Evolutionary conservation across 371 early-diverging fungal species (phyloP), one percentile per base, ranked within the genome.

Genomic region (Gilbertella persicaria): DNA sequence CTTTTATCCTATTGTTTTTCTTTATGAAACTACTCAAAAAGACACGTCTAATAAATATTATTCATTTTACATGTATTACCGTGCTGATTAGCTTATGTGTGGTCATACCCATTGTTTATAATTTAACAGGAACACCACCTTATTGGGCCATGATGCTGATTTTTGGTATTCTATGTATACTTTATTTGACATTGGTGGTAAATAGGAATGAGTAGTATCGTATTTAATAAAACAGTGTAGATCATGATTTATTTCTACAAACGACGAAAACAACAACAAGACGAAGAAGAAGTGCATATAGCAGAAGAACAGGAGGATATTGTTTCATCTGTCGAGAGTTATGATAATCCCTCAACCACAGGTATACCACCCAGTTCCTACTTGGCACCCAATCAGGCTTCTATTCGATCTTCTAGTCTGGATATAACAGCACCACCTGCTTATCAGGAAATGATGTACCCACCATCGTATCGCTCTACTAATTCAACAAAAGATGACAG

Each of bases 381-480:
- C 13, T 30, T 57, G 8, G 44, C 57, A 16, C 57, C 57, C 4
- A 28, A 33, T 21, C 50, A 50, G 20, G 44, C 57, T 0, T 57
- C 57, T 1, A 57, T 50, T 7, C 50, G 57, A 44, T 57, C 57
- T 7, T 53, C 53, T 5, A 53, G 53, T 37, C 26, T 53, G 19
- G 57, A 57, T n/a, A n/a, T n/a, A n/a, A n/a, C 45, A n/a, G 50
- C 57, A 5, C 57, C 57, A 29, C 57, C 57, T 16, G 50, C 50
- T 6, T 57, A 57, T 24, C 44, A 50, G 12, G 57, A 57, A n/a
- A 43, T 44, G 33, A 44, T 50, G 14, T 57, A 57, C n/a, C 57
- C 57, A 17, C 57, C 57, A 44, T 57, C 57, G 2, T 57, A 57
- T 24, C 56, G 50, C 9, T 56, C 56, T 28, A 56, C 56, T 10